phyloP scores from a whole-genome alignment of 2,329 filamentous ascomycete genomes.

The Coniella lustricola region DNA sequence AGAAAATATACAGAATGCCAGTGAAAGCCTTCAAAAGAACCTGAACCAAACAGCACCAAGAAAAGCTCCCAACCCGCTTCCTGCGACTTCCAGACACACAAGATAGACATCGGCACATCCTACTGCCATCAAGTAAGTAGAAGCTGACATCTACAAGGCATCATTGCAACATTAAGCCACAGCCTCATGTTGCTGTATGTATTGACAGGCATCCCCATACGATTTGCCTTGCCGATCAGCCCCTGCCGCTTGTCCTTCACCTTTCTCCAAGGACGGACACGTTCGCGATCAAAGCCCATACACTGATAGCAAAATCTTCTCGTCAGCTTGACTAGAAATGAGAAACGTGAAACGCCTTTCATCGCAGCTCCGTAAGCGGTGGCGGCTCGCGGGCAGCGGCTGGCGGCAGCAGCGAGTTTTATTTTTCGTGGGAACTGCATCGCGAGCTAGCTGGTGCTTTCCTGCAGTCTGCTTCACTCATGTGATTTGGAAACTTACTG shows the following conservation, averaged over 20 bases:
- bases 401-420: neutral
- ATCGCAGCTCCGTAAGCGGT: neutral
- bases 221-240: constrained; percentile 5
- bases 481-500: constrained; percentile 11
- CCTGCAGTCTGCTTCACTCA: constrained; percentile 8
- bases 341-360: neutral
- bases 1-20: no score
- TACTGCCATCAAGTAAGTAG: no score
- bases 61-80: no score
- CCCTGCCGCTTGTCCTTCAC: neutral
- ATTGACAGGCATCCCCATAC: constrained; percentile 1
- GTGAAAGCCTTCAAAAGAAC: no score
- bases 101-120: no score
- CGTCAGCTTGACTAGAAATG: neutral
- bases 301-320: constrained; percentile 4
- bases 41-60: no score
- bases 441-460: neutral
- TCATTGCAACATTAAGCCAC: neutral
- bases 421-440: neutral
- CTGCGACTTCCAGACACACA: no score
- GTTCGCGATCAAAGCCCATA: constrained; percentile 1
- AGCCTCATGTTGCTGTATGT: neutral
- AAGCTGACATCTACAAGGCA: constrained; percentile 4
- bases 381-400: neutral
- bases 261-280: neutral